Base-by-base conservation (phyloP, 225 moss, liverwort and hornwort species). In the Anthoceros angustus region DNA sequence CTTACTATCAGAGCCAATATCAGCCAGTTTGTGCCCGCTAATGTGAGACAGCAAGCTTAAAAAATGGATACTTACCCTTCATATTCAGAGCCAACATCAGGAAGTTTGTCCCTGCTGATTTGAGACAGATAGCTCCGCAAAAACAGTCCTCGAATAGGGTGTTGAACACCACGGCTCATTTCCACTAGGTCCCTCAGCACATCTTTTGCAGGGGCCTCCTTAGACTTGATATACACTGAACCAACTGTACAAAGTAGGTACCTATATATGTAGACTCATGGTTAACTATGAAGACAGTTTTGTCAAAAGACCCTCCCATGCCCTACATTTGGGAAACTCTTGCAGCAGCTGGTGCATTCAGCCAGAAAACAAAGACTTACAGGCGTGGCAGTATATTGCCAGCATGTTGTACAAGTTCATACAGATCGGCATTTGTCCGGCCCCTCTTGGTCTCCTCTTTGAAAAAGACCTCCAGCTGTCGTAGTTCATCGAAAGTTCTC, bases 171-270 rank as follows among this genome's bases (percentile, higher is more conserved):
- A 62, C 94, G 94, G 71, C 86, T 95, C 90, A 95, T 95, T 70
- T 95, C 94, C 66, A 95, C 94, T 42, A 95, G 71, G 72, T 95
- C 94, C 74, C 88, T 95, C 77, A 95, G 67, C 20, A 95, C 88
- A 77, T 95, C 94, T 76, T 95, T 95, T 9, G 90, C 90, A 23
- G 94, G 94, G 63, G 94, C 94, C 72, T 95, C 94, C 72, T 79
- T 88, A 8, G 94, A 95, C 76, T 86, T 88, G 46, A 95, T 95
- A 70, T 95, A 95, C 20, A 90, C 88, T 60, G 94, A 90, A 68
- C 90, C 94, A 67, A 95, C 94, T 72, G 94, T 95, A 70, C 94
- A 95, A 12, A 95, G 94, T 64, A 95, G 79, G 74, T 95, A 95
- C 74, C 93, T 94, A 65, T 48, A 76, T 21, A 78, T 42, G 9